Conservation (phyloP, 164 flowering plant species). For the Saururus chinensis region DNA sequence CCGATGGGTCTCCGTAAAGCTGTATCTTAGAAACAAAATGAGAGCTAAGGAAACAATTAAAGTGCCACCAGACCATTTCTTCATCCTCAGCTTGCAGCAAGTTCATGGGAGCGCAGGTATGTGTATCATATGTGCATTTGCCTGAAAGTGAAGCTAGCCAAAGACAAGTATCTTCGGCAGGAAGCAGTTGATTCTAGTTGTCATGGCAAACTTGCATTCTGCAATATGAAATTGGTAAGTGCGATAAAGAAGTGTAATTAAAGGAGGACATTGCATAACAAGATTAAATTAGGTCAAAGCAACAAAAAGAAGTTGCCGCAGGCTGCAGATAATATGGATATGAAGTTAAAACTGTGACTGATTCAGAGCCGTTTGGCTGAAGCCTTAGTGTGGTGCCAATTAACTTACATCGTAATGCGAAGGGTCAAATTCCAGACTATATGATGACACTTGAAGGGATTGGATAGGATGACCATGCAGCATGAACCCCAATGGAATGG, state of each 20-base stretch:
- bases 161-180: not conserved
- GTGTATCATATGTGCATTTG: not conserved
- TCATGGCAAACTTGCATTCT: not conserved
- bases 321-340: too few species aligned
- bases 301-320: too few species aligned
- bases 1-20: constrained; percentile 25
- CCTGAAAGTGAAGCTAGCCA: not conserved
- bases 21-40: constrained; percentile 48
- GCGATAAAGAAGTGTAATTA: not conserved
- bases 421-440: too few species aligned
- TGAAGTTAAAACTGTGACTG: too few species aligned
- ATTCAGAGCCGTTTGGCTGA: too few species aligned
- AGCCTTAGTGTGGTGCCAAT: too few species aligned
- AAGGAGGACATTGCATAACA: not conserved
- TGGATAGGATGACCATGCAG: too few species aligned
- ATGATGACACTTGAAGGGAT: too few species aligned
- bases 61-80: constrained; percentile 70
- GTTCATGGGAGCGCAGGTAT: not conserved
- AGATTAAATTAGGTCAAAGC: too few species aligned
- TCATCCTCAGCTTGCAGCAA: constrained; percentile 26
- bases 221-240: not conserved
- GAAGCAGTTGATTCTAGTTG: not conserved
- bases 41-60: constrained; percentile 39
- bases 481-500: too few species aligned
- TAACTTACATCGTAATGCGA: too few species aligned